Evolutionary conservation across 257 asterid genomes (phyloP), one percentile per base, ranked within the genome.

Genomic region (Solanum pimpinellifolium): DNA sequence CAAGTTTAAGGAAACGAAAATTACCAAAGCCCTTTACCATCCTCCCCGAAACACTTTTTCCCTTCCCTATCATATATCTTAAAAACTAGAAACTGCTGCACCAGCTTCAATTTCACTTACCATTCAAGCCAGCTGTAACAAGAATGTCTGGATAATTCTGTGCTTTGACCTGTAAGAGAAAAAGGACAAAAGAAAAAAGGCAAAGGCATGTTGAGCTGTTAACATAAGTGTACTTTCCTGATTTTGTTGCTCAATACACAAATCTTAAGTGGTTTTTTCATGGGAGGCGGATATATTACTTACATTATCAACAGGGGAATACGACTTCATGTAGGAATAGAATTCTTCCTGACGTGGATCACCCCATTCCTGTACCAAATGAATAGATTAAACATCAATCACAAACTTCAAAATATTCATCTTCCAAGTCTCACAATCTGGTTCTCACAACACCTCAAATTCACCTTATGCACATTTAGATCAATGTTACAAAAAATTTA

Each of bases 261-360:
- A 52, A 33, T 21, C 37, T 29, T 47, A 7, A 16, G 41, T 13
- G 49, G 16, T 56, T 23, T 29, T 31, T 20, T 31, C 29, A 70
- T 82, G 85, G 41, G 41, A 86, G 88, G 31, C 25, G 85, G 87
- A 86, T 39, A 23, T 47, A 73, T 69, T 62, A 90, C 97, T 91
- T 89, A 94, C 99, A 75, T 97, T 95, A 91, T 97, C 99, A 80
- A 97, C 96, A 37, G 99, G 99, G 77, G 99, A 97, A 90, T 95
- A 97, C 1, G 99, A 95, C 92, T 95, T 95, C 96, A 97, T 94
- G 89, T 94, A 94, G 91, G 86, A 94, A 91, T 97, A 97, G 86
- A 91, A 95, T 93, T 97, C 98, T 87, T 97, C 95, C 89, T 94
- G 91, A 46, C 99, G 97, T 88, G 99, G 99, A 92, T 97, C 99